Conservation (phyloP, 2,329 filamentous ascomycete species). For the Epichloe hybrida region DNA sequence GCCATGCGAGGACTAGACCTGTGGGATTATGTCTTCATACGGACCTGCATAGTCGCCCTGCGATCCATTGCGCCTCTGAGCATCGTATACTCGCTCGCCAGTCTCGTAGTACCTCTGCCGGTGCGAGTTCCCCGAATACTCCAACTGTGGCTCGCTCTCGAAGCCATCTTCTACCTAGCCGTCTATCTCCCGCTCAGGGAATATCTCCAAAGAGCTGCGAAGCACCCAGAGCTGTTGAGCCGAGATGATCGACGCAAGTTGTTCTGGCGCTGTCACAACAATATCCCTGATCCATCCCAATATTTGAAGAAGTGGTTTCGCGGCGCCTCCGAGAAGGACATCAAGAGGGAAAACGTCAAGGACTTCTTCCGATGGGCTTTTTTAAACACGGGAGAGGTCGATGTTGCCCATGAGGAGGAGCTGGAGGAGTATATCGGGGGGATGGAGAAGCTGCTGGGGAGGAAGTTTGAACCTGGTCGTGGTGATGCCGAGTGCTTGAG, state of each 20-base stretch:
- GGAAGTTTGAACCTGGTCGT: slow-evolving; percentile 34
- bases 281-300: slow-evolving; percentile 35
- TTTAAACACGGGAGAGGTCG: slow-evolving; percentile 30
- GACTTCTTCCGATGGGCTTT: slow-evolving; percentile 51
- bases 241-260: slow-evolving; percentile 33
- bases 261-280: slow-evolving; percentile 36
- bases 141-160: slow-evolving; percentile 31
- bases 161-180: slow-evolving; percentile 39
- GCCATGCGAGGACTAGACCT: too few species aligned
- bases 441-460: slow-evolving; percentile 36
- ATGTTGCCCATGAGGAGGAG: slow-evolving; percentile 34
- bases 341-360: slow-evolving; percentile 46
- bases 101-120: slow-evolving; percentile 9
- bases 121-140: slow-evolving; percentile 19
- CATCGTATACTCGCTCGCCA: slow-evolving; percentile 29
- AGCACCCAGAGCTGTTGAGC: slow-evolving; percentile 31
- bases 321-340: slow-evolving; percentile 34
- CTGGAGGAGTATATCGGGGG: slow-evolving; percentile 37
- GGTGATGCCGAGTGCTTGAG: slow-evolving; percentile 39
- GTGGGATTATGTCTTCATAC: slow-evolving; percentile 25
- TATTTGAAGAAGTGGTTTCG: slow-evolving; percentile 47
- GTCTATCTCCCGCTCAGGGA: slow-evolving; percentile 37
- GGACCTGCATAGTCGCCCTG: slow-evolving; percentile 31
- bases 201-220: slow-evolving; percentile 36
- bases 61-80: slow-evolving; percentile 36